Percentiles rank a stretch among this genome's conserved stretches.
These are phyloP conservation scores for Ailanthus altissimus DNA, from an alignment of 345 rosid genomes.

Conservation along the genomic window DNA sequence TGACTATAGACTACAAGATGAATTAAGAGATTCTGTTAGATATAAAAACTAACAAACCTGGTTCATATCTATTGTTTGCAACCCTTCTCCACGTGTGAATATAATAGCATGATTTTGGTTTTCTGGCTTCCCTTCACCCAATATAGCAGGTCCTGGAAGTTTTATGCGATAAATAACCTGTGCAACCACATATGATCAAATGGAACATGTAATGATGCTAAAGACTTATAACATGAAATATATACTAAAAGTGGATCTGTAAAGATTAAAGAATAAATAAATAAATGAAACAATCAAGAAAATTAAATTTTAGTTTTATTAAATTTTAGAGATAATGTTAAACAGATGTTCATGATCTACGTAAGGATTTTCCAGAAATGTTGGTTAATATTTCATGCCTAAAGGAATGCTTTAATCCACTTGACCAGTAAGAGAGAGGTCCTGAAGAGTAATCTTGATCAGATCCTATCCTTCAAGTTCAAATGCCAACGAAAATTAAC, in stretches of 20 bases:
- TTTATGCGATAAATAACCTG: slow-evolving; percentile 92
- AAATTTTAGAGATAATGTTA: background rate
- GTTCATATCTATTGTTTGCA: slow-evolving; percentile 99
- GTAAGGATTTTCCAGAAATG: background rate
- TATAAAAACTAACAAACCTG: slow-evolving; percentile 52
- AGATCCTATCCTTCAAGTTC: slow-evolving; percentile 11
- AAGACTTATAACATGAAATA: background rate
- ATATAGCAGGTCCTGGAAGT: slow-evolving; percentile 96
- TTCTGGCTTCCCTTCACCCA: slow-evolving; percentile 99
- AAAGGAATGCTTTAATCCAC: background rate
- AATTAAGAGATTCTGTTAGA: background rate
- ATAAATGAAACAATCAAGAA: slow-evolving; percentile 5
- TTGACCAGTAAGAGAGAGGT: background rate
- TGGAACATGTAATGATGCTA: slow-evolving; percentile 5
- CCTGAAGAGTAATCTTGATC: background rate
- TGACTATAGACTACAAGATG: background rate
- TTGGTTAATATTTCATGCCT: background rate
- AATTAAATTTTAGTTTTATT: background rate
- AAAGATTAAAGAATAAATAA: slow-evolving; percentile 1
- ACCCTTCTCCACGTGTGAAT: slow-evolving; percentile 96
- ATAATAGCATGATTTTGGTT: slow-evolving; percentile 98
- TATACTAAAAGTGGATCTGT: background rate
- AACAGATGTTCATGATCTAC: background rate
- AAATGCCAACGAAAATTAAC: background rate
- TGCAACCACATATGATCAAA: slow-evolving; percentile 17